Conservation (phyloP, 2,329 filamentous ascomycete genomes). For the Trichophaea hybrida region DNA sequence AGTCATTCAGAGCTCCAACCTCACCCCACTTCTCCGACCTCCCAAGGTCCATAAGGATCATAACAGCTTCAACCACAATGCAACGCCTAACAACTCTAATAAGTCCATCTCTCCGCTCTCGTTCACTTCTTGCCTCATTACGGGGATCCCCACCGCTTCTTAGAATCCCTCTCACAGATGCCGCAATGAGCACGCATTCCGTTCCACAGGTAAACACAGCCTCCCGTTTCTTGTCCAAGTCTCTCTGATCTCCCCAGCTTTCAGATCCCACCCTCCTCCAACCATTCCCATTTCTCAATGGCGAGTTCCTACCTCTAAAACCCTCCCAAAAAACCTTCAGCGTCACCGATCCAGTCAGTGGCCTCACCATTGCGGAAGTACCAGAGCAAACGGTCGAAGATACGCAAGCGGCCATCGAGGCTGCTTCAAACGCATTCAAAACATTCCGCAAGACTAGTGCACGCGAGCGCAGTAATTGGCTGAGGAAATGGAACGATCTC, state of each 20-base stretch:
- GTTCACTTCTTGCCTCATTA: neutral
- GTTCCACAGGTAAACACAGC: neutral
- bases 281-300: constrained; percentile 66
- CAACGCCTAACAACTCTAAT: neutral
- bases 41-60: neutral
- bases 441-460: constrained; percentile 57
- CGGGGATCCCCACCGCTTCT: neutral
- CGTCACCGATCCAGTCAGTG: constrained; percentile 71
- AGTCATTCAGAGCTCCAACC: no score
- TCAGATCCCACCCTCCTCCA: constrained; percentile 73
- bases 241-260: constrained; percentile 39
- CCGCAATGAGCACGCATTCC: neutral
- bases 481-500: constrained; percentile 70
- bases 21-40: no score
- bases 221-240: neutral
- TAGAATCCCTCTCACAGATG: neutral
- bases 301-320: constrained; percentile 58
- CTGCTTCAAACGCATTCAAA: constrained; percentile 62
- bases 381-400: constrained; percentile 73
- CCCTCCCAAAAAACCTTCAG: constrained; percentile 50
- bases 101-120: neutral
- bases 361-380: constrained; percentile 63
- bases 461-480: constrained; percentile 56
- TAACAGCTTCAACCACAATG: neutral
- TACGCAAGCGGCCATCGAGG: constrained; percentile 64